phyloP scores from a whole-genome alignment of 2,329 filamentous ascomycete species.

The Diaporthe batatas region DNA sequence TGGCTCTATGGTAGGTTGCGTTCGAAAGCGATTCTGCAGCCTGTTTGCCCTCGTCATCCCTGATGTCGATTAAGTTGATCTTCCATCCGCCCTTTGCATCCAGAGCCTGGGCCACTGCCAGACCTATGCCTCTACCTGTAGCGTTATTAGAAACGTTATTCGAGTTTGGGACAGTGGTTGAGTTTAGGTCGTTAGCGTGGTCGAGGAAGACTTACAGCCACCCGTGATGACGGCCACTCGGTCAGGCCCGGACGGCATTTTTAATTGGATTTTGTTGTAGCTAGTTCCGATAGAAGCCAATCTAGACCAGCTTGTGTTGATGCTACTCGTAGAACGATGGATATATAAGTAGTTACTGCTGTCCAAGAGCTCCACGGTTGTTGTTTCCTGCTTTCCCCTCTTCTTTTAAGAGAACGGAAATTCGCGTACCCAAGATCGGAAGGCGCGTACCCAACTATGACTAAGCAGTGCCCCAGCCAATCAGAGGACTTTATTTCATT shows the following conservation, averaged over 20 bases:
- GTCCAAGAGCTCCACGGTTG: neutral
- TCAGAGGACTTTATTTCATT: too few relatives aligned
- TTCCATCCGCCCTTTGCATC: conserved; percentile 53
- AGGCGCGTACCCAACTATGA: too few relatives aligned
- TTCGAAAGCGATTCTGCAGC: conserved; percentile 47
- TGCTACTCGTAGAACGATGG: too few relatives aligned
- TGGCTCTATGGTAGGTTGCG: conserved; percentile 54
- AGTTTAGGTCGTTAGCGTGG: neutral
- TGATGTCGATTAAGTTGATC: conserved; percentile 57
- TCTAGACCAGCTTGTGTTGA: accelerated
- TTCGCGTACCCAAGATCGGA: too few relatives aligned
- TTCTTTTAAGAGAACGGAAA: neutral
- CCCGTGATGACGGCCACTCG: conserved; percentile 34
- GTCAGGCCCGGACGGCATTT: conserved; percentile 8
- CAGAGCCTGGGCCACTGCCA: conserved; percentile 56
- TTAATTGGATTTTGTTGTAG: too few relatives aligned
- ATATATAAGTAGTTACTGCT: neutral
- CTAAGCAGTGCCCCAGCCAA: too few relatives aligned
- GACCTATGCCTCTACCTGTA: conserved; percentile 58
- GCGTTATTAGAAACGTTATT: neutral
- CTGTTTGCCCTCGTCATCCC: conserved; percentile 50
- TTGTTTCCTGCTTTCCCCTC: conserved; percentile 6
- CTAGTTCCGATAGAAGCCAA: neutral
- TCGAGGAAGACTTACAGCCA: conserved; percentile 22
- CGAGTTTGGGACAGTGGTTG: neutral